phyloP scores from a whole-genome alignment of 2,329 filamentous ascomycete species.

The Xylaria polymorpha region DNA sequence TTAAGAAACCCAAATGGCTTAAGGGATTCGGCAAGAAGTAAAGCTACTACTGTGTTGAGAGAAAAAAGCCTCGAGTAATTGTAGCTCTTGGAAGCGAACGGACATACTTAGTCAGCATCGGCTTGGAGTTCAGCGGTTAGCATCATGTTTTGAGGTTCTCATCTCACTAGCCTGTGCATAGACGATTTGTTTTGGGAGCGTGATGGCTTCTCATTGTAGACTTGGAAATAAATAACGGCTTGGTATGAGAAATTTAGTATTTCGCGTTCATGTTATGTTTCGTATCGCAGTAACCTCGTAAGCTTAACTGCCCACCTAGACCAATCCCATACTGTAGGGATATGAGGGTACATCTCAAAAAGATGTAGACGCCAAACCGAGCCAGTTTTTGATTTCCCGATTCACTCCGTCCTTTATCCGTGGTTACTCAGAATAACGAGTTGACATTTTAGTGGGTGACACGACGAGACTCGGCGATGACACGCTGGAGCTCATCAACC shows the following conservation, averaged over 20 bases:
- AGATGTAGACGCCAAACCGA: slow-evolving; percentile 45
- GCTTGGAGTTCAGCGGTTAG: slow-evolving; percentile 27
- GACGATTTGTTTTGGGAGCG: background rate
- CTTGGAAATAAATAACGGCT: slow-evolving; percentile 28
- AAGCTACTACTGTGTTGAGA: slow-evolving; percentile 30
- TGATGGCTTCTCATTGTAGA: slow-evolving; percentile 26
- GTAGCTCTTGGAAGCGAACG: background rate
- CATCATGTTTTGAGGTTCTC: slow-evolving; percentile 5
- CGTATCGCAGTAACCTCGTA: slow-evolving; percentile 41
- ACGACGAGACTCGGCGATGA: slow-evolving; percentile 94
- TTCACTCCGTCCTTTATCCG: slow-evolving; percentile 35
- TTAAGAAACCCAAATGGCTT: slow-evolving; percentile 75
- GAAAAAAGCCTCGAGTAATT: background rate
- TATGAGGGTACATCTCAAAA: slow-evolving; percentile 44
- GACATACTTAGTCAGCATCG: slow-evolving; percentile 30
- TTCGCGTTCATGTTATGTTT: slow-evolving; percentile 43
- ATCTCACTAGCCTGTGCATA: slow-evolving; percentile 16
- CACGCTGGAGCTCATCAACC: slow-evolving; percentile 90
- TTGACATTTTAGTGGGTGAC: slow-evolving; percentile 64
- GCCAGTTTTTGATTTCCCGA: slow-evolving; percentile 39
- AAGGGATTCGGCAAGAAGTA: slow-evolving; percentile 79
- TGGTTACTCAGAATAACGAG: slow-evolving; percentile 23
- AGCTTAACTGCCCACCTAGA: slow-evolving; percentile 32
- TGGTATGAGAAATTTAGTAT: slow-evolving; percentile 38
- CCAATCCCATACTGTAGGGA: slow-evolving; percentile 37